Conservation (phyloP, 2,329 filamentous ascomycete species). For the Mycosphaerella arachidis region DNA sequence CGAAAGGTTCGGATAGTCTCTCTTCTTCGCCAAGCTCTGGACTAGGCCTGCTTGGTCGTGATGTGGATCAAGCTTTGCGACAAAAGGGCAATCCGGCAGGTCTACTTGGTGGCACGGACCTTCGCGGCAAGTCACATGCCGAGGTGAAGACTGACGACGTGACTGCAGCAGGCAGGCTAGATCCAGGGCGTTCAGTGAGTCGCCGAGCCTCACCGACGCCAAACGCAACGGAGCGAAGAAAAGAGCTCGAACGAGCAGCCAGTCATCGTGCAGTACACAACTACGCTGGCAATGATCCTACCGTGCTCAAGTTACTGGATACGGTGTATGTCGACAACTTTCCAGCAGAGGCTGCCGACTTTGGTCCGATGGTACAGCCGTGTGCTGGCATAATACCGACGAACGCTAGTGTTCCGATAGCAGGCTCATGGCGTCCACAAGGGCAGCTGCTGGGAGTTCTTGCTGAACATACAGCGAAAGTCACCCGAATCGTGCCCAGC, state of each 20-base stretch:
- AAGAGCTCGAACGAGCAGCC: slow-evolving; percentile 13
- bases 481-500: slow-evolving; percentile 76
- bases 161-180: slow-evolving; percentile 62
- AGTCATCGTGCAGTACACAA: slow-evolving; percentile 54
- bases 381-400: slow-evolving; percentile 47
- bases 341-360: slow-evolving; percentile 56
- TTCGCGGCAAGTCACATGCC: slow-evolving; percentile 55
- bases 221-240: slow-evolving; percentile 22
- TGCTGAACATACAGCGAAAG: slow-evolving; percentile 75
- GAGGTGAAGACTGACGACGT: slow-evolving; percentile 61
- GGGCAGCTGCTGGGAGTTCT: slow-evolving; percentile 84
- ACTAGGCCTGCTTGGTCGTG: slow-evolving; percentile 28
- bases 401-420: slow-evolving; percentile 31
- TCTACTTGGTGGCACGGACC: slow-evolving; percentile 55
- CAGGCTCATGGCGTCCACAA: slow-evolving; percentile 74
- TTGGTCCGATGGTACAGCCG: slow-evolving; percentile 76
- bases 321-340: slow-evolving; percentile 71
- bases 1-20: slow-evolving; percentile 28
- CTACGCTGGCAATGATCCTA: slow-evolving; percentile 72
- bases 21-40: slow-evolving; percentile 35
- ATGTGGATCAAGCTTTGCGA: slow-evolving; percentile 36
- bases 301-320: slow-evolving; percentile 64
- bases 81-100: slow-evolving; percentile 56
- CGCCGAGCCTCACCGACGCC: slow-evolving; percentile 27
- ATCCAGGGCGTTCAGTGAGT: slow-evolving; percentile 42